Percentiles rank a stretch among this genome's conserved stretches.
Conservation (phyloP, 2,329 filamentous ascomycete species). For the Mycosphaerella sp. region DNA sequence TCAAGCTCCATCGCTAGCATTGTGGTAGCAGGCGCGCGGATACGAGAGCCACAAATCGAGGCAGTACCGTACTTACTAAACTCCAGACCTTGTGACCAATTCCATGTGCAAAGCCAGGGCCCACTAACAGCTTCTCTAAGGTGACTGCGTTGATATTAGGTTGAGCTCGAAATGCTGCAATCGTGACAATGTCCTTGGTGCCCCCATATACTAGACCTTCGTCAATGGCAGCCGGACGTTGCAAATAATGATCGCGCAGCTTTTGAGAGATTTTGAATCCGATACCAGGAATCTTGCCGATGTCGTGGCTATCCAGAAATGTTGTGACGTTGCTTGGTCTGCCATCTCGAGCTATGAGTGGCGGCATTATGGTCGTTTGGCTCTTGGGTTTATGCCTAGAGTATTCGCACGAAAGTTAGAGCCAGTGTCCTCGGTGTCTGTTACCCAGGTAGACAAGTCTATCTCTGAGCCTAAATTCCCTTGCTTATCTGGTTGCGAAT, state of each 20-base stretch:
- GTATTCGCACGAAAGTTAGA: not conserved
- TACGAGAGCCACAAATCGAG: not conserved
- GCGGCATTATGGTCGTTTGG: slow-evolving; percentile 75
- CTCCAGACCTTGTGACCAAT: slow-evolving; percentile 69
- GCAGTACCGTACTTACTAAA: slow-evolving; percentile 35
- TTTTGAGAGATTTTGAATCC: slow-evolving; percentile 70
- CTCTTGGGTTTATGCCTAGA: slow-evolving; percentile 69
- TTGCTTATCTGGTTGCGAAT: not conserved
- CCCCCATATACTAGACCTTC: slow-evolving; percentile 44
- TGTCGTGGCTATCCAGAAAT: slow-evolving; percentile 70
- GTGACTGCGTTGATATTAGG: slow-evolving; percentile 56
- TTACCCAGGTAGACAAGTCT: not conserved
- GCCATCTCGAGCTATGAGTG: slow-evolving; percentile 28
- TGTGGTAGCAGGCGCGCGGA: not conserved
- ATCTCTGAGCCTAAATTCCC: not conserved
- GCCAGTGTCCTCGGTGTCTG: not conserved
- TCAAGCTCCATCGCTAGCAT: not conserved
- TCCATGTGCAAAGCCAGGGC: slow-evolving; percentile 63
- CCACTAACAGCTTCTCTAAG: slow-evolving; percentile 63
- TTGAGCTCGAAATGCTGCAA: slow-evolving; percentile 57
- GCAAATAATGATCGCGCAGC: slow-evolving; percentile 56
- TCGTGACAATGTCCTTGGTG: slow-evolving; percentile 54
- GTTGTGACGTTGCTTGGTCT: slow-evolving; percentile 47
- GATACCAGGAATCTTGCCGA: slow-evolving; percentile 78
- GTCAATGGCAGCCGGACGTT: slow-evolving; percentile 40